Evolutionary conservation across 139 green algal genomes (phyloP).

Genomic region (Raphidocelis subcapitata): DNA sequence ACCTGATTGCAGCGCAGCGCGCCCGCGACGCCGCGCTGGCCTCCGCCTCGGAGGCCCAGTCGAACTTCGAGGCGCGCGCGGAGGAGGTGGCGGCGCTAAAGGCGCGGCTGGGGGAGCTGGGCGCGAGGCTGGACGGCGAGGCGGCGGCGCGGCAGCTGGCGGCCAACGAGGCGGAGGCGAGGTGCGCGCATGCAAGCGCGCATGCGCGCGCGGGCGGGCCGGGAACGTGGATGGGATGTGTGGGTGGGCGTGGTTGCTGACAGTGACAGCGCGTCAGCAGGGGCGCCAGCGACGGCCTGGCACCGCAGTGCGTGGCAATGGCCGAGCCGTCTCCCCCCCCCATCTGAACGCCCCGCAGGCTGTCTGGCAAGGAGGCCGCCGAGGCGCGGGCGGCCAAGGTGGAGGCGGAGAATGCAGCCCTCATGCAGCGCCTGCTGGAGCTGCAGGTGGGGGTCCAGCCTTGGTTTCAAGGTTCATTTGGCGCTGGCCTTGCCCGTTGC

Average conservation of each 20-base stretch:
- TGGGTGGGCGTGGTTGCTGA: too few species aligned
- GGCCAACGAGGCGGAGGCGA: conserved; percentile 18
- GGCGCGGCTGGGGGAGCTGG: conserved; percentile 9
- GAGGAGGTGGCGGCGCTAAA: conserved; percentile 10
- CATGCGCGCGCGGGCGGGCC: too few species aligned
- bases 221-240: too few species aligned
- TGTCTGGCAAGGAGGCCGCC: conserved; percentile 18
- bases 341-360: conserved; percentile 1
- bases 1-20: too few species aligned
- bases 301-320: not conserved
- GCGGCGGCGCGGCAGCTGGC: conserved; percentile 13
- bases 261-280: not conserved
- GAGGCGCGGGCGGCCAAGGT: conserved; percentile 14
- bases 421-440: not conserved
- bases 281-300: not conserved
- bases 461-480: too few species aligned
- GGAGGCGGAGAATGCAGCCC: conserved; percentile 1
- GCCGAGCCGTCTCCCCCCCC: not conserved
- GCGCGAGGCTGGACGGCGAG: conserved; percentile 3
- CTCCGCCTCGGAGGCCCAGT: too few species aligned
- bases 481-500: too few species aligned
- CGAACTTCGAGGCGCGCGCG: too few species aligned
- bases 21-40: too few species aligned
- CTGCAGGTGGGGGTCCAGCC: conserved; percentile 4
- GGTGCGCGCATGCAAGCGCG: too few species aligned